Percentiles rank a stretch among this genome's conserved stretches.
Conservation (phyloP, 2,329 filamentous ascomycete species). For the Chrysosporium queenslandicum region DNA sequence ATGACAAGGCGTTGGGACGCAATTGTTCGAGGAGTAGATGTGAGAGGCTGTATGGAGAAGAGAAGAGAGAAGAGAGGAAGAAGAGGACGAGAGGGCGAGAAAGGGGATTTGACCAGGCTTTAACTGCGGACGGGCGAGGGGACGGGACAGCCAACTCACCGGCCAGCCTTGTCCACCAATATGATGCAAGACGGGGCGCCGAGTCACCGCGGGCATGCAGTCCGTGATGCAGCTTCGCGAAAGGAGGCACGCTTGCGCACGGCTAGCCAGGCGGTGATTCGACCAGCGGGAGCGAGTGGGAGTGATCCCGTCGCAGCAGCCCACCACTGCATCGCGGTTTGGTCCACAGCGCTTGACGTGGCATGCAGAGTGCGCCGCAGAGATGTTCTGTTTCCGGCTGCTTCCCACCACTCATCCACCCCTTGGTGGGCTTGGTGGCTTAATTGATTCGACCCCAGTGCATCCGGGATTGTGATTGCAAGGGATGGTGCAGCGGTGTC, state of each 20-base stretch:
- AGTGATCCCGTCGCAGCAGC: conserved; percentile 1
- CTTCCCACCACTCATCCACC: background rate
- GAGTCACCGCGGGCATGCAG: background rate
- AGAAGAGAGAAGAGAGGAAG: conserved; percentile 6
- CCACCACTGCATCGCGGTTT: background rate
- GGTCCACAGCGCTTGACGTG: conserved; percentile 6
- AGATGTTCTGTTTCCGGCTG: background rate
- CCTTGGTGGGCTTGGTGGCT: conserved; percentile 1
- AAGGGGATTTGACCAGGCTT: conserved; percentile 15
- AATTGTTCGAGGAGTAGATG: conserved; percentile 4
- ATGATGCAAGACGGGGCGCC: conserved; percentile 7
- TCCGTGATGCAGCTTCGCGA: background rate
- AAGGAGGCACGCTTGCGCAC: background rate
- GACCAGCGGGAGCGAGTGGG: conserved; percentile 6
- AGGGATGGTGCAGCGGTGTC: conserved; percentile 2
- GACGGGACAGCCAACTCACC: conserved; percentile 6
- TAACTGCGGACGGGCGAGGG: conserved; percentile 11
- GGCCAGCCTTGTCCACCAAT: conserved; percentile 3
- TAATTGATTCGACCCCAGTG: conserved; percentile 9
- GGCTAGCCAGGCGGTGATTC: background rate
- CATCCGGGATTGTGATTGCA: conserved; percentile 6
- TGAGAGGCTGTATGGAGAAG: background rate
- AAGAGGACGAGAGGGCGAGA: conserved; percentile 2
- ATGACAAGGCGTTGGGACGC: conserved; percentile 21
- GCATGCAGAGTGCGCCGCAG: conserved; percentile 4